Evolutionary conservation across 257 asterid species (phyloP).

Genomic region (Cinchona pubescens): DNA sequence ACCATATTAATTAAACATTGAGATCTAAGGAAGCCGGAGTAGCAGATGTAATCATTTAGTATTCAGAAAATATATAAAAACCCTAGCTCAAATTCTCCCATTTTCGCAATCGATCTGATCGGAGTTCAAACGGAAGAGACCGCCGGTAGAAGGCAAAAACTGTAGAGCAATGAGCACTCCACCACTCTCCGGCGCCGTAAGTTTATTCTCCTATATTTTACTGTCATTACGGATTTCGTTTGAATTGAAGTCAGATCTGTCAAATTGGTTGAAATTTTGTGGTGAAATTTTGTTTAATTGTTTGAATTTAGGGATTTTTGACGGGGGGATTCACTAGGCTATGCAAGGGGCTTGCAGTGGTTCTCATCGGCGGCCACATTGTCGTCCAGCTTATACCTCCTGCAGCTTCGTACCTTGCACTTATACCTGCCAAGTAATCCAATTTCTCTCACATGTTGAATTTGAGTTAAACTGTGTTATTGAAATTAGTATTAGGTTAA

Average conservation of each 20-base stretch:
- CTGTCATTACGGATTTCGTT: too few species aligned
- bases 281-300: background rate
- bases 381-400: constrained; percentile 68
- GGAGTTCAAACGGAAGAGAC: background rate
- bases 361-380: constrained; percentile 77
- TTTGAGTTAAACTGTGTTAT: background rate
- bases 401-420: constrained; percentile 77
- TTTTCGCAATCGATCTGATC: background rate
- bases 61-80: too few species aligned
- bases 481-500: background rate
- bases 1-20: background rate
- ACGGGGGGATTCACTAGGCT: constrained; percentile 72
- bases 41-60: too few species aligned
- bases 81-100: background rate
- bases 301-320: constrained; percentile 37
- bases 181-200: constrained; percentile 40
- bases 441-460: background rate
- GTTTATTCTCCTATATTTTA: background rate
- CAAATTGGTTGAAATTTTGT: background rate
- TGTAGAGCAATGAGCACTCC: constrained; percentile 42
- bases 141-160: background rate
- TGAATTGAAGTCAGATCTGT: constrained; percentile 12
- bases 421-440: constrained; percentile 86
- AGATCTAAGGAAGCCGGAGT: background rate
- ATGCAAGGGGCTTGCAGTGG: constrained; percentile 83